Base-by-base conservation (phyloP, 257 asterid genomes). In the Penstemon barbatus region DNA sequence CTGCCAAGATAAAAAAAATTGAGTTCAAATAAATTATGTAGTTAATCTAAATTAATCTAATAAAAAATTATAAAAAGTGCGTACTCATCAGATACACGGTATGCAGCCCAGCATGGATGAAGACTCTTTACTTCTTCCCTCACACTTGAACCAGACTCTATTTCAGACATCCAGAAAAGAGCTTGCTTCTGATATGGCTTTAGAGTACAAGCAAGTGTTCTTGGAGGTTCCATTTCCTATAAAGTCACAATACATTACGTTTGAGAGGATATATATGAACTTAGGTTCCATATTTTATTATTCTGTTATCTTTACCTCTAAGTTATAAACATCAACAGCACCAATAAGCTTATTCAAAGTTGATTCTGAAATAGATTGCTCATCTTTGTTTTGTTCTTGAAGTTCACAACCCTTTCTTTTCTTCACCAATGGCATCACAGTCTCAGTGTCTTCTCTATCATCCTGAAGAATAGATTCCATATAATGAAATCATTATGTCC, bases 41-140 rank as follows among this genome's bases (percentile, higher is more conserved):
- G 41, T n/a, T 59, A 18, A 40, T 53, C 45, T 60, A 40, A 25
- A 43, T 12, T 15, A 76, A 18, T 13, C 48, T 8, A 6, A 64
- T 41, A 18, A 42, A 57, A 61, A 58, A 15, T 15, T 42, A 57
- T 68, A 10, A 37, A 10, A 64, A 75, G 63, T 62, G 55, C 95
- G 46, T 83, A 88, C 97, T 83, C 87, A 45, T 88, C 97, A 69
- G 90, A 86, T 49, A 90, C 85, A 55, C 84, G 89, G 74, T 88
- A 88, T 55, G 91, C 92, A 67, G 88, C 90, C 97, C 97, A 90
- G 70, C 96, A 90, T 36, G 97, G 97, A 85, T 90, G 97, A 71
- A 88, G 92, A 48, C 84, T 81, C 77, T 81, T 82, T 56, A 76
- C 82, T 11, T 85, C 84, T 73, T 90, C 89, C 70, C 86, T 89